These are phyloP conservation scores for Elsinoe necatrix DNA, from an alignment of 2,329 filamentous ascomycete genomes.

Conservation along the genomic window DNA sequence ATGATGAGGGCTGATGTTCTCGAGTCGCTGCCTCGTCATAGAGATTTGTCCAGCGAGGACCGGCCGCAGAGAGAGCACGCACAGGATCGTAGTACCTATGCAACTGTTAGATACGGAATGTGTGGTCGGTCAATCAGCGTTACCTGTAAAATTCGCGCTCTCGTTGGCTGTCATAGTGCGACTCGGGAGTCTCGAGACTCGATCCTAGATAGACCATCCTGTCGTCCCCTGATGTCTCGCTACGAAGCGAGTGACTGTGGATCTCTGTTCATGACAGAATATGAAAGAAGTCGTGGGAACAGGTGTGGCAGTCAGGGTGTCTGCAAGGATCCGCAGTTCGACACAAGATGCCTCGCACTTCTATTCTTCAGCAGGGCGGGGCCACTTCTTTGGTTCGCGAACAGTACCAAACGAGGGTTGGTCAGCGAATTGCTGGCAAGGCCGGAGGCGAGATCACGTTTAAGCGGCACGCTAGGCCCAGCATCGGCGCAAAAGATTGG, in stretches of 20 bases:
- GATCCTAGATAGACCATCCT: neutral
- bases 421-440: neutral
- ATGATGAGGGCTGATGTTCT: conserved; percentile 15
- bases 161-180: conserved; percentile 16
- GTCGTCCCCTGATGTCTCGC: neutral
- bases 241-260: neutral
- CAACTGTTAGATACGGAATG: conserved; percentile 21
- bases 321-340: neutral
- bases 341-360: neutral
- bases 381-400: neutral
- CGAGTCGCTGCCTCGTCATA: conserved; percentile 9
- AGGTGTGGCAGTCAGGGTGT: neutral
- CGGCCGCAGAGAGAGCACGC: conserved; percentile 19
- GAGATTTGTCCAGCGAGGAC: conserved; percentile 16
- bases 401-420: neutral
- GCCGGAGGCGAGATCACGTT: neutral
- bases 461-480: neutral
- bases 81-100: conserved; percentile 22
- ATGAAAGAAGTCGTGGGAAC: neutral
- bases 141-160: conserved; percentile 22
- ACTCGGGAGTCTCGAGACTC: neutral
- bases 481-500: neutral
- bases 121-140: conserved; percentile 22
- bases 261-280: neutral
- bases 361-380: neutral